Percentiles rank a stretch among this genome's conserved stretches.
Conservation (phyloP, 352 stramenopile species). For the Phytophthora hybrid region DNA sequence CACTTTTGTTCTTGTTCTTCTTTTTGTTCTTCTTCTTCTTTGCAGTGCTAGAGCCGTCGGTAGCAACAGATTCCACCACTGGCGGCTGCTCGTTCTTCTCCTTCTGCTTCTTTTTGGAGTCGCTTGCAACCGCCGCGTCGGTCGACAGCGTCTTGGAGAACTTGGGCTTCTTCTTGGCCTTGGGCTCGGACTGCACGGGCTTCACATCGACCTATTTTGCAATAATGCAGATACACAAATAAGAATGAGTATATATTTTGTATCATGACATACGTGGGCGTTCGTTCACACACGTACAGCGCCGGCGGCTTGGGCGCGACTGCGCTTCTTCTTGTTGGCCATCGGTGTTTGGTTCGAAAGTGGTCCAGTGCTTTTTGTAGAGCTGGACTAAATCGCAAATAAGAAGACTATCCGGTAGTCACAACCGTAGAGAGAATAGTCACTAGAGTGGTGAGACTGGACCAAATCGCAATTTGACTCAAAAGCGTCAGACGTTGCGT, state of each 20-base stretch:
- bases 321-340: conserved; percentile 45
- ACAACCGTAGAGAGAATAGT: too few species aligned
- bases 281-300: conserved; percentile 21
- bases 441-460: too few species aligned
- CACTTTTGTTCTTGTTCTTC: conserved; percentile 61
- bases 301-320: conserved; percentile 13
- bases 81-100: neutral
- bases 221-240: neutral
- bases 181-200: conserved; percentile 15
- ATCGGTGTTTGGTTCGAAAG: conserved; percentile 23
- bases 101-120: neutral
- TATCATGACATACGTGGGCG: conserved; percentile 2
- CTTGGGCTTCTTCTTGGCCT: conserved; percentile 38
- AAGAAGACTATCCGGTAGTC: too few species aligned
- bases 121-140: conserved; percentile 11
- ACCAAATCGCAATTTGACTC: conserved; percentile 13
- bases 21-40: conserved; percentile 64
- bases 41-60: neutral
- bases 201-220: conserved; percentile 19
- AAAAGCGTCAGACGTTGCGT: conserved; percentile 25
- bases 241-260: conserved; percentile 7
- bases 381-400: conserved; percentile 8
- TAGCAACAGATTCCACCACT: neutral
- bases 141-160: conserved; percentile 26
- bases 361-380: neutral